Evolutionary conservation across 2,329 filamentous ascomycete species (phyloP), one percentile per base, ranked within the genome.

Genomic region (Huntiella decipiens): DNA sequence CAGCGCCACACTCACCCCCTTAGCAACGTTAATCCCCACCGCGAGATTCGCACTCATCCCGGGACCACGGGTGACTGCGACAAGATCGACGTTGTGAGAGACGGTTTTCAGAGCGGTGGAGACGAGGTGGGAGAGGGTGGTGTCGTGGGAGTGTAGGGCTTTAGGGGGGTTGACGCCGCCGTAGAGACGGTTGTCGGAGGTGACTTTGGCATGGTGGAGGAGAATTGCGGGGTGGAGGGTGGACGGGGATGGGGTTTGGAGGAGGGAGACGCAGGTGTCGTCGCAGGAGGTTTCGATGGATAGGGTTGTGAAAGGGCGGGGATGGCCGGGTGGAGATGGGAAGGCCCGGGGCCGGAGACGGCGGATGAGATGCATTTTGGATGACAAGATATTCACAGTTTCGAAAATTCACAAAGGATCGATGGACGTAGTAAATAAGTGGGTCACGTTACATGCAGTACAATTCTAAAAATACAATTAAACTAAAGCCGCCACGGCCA

Each of bases 231-330:
- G 46, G 44, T 11, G 10, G n/a, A 15, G n/a, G 31, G 11, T 17
- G 16, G 38, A 33, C 33, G 35, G 34, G 34, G 22, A 34, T 5
- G 44, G 31, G 51, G 28, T 61, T 55, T 54, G 76, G 35, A 95
- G 68, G 41, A 96, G 63, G 28, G 88, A 81, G 15, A 95, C 86
- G 48, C 82, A 87, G 1, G 87, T 94, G 64, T 96, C 88, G 63
- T 96, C 88, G 68, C 88, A 91, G 2, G 81, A 86, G 7, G 80
- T 81, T 60, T 91, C 83, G 56, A 91, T 86, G 44, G 82, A 82
- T 42, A 88, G 70, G 4, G 72, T 76, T 13, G 71, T 57, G 48
- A 74, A 64, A 36, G 50, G 51, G 19, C 61, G 62, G 13, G 50
- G 52, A 28, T 22, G 38, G 35, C 4, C 31, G 33, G 13, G 10